A percentile compares a stretch with the other conserved stretches of the same genome.
Evolutionary conservation across 208 protist species (phyloP).

Genomic region (Giardia duodenalis): DNA sequence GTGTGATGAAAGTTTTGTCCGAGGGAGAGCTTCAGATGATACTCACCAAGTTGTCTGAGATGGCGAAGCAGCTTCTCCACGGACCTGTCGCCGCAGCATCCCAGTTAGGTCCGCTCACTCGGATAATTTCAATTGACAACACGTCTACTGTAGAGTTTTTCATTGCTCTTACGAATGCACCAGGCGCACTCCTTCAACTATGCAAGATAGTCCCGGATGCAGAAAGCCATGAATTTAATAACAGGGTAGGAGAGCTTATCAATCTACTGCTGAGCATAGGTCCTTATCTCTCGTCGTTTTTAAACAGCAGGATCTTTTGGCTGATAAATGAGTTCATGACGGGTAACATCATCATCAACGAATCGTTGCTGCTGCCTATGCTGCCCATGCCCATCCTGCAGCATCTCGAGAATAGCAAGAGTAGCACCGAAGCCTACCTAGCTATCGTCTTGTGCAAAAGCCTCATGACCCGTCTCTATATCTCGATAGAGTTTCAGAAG

Average conservation of each 20-base stretch:
- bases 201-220: neutral
- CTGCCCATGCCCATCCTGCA: neutral
- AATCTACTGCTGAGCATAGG: neutral
- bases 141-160: neutral
- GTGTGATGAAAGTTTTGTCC: neutral
- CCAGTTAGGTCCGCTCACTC: neutral
- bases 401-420: neutral
- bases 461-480: neutral
- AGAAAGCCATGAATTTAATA: neutral
- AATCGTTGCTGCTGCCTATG: neutral
- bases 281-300: neutral
- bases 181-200: neutral
- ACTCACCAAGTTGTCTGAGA: neutral
- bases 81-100: neutral
- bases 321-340: neutral
- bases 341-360: neutral
- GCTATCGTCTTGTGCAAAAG: neutral
- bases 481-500: neutral
- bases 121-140: too few relatives aligned
- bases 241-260: neutral
- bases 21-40: neutral
- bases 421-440: neutral
- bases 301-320: neutral
- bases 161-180: neutral
- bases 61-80: neutral